Conservation (phyloP, 345 rosid species). For the Sonneratia caseolaris region DNA sequence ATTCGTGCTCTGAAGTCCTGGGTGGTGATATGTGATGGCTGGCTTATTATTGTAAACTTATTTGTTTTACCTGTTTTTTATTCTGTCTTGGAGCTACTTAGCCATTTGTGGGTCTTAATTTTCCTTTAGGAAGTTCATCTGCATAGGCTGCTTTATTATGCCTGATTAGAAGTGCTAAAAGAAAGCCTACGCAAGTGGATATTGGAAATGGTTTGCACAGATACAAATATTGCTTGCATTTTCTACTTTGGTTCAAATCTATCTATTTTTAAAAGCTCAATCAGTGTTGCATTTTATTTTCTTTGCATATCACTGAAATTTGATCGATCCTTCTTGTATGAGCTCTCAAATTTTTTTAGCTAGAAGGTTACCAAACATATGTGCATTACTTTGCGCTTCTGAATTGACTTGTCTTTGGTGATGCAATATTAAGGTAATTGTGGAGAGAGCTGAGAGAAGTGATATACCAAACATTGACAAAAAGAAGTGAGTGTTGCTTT, state of each 20-base stretch:
- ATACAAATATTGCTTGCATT: too few species aligned
- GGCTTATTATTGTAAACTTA: too few species aligned
- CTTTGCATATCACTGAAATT: background rate
- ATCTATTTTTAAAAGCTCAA: background rate
- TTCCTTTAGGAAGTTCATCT: too few species aligned
- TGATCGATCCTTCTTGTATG: background rate
- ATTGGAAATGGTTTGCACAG: too few species aligned
- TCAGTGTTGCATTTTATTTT: background rate
- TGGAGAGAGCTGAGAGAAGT: conserved; percentile 90
- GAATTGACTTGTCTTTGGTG: conserved; percentile 11
- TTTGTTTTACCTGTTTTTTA: background rate
- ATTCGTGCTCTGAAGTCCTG: background rate
- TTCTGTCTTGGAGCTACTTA: background rate
- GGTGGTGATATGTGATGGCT: background rate
- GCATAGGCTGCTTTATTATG: too few species aligned
- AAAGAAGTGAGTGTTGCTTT: conserved; percentile 54
- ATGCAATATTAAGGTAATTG: conserved; percentile 53
- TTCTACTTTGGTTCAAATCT: too few species aligned
- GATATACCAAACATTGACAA: conserved; percentile 91
- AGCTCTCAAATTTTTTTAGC: background rate
- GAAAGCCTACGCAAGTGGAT: too few species aligned
- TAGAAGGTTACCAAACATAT: background rate
- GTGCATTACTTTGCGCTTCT: background rate
- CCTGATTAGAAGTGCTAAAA: too few species aligned
- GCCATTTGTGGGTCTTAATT: too few species aligned